Evolutionary conservation across 441 rosid genomes (phyloP).

Genomic region (Heliophila coronopifolia): DNA sequence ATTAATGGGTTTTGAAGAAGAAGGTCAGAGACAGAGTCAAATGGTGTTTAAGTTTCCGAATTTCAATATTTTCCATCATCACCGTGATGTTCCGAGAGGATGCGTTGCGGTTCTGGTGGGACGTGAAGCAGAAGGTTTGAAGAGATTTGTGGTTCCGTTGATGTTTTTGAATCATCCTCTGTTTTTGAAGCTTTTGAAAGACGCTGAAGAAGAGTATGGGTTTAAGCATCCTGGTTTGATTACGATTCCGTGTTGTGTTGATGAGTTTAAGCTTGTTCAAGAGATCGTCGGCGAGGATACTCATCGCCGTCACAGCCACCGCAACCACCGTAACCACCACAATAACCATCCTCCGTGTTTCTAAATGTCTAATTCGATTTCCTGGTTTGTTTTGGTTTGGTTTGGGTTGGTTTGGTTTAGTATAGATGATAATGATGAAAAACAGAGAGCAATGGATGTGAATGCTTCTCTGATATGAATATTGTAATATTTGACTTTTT

Average conservation of each 20-base stretch:
- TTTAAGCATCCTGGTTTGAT: conserved; percentile 85
- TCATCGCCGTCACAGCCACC: too few species aligned
- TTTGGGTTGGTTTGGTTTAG: too few species aligned
- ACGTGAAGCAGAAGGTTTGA: conserved; percentile 37
- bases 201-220: conserved; percentile 87
- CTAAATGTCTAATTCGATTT: too few species aligned
- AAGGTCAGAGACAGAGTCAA: conserved; percentile 22
- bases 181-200: conserved; percentile 70
- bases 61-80: conserved; percentile 31
- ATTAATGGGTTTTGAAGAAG: conserved; percentile 39
- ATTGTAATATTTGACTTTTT: too few species aligned
- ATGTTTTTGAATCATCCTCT: conserved; percentile 79
- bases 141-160: conserved; percentile 81
- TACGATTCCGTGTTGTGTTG: conserved; percentile 79
- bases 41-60: conserved; percentile 35
- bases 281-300: conserved; percentile 61
- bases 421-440: too few species aligned
- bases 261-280: conserved; percentile 70
- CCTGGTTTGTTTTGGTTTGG: too few species aligned
- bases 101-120: conserved; percentile 71
- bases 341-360: too few species aligned
- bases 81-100: conserved; percentile 55
- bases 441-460: too few species aligned
- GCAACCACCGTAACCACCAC: too few species aligned
- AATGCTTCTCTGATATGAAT: too few species aligned